Evolutionary conservation across 257 asterid species (phyloP), one percentile per base, ranked within the genome.

Genomic region (Nicotiana undulata): DNA sequence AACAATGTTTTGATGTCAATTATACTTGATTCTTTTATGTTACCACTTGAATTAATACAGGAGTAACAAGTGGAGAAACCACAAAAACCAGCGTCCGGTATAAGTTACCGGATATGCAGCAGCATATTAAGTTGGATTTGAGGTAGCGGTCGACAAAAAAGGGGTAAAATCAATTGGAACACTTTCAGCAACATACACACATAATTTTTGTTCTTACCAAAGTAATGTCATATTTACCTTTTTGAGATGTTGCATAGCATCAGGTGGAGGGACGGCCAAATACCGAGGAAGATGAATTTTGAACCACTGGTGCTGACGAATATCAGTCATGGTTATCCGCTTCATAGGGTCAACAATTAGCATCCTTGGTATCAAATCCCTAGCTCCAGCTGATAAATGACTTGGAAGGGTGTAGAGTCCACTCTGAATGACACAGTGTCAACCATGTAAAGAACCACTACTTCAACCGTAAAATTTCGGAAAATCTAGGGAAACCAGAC

Each of bases 331-430:
- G 31, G 93, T 84, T 82, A 95, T 91, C 84, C 99, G 91, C 91
- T 95, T 93, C 92, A 93, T 81, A 46, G 99, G 98, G 89, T 95
- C 97, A 85, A 95, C 98, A 37, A 91, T 81, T 75, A 95, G 92
- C 99, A 95, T 85, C 87, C 93, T 88, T 84, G 93, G 92, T 83
- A 95, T 93, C 85, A 95, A 87, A 86, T 93, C 94, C 80, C 97
- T 92, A 83, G 97, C 97, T 84, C 95, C 97, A 60, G 88, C 34
- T 16, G 98, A 95, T 80, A 95, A 85, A 90, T 95, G 97, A 84
- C 97, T 93, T 75, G 99, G 99, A 86, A 95, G 97, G 61, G 98
- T 93, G 86, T 95, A 95, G 40, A 90, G 16, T 55, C 99, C 97
- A 85, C 91, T 89, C 98, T 95, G 84, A 84, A 87, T 75, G 52